A percentile compares a stretch with the other conserved stretches of the same genome.
Evolutionary conservation across 306 rosid genomes (phyloP).

Genomic region (Quercus berberidifolia): DNA sequence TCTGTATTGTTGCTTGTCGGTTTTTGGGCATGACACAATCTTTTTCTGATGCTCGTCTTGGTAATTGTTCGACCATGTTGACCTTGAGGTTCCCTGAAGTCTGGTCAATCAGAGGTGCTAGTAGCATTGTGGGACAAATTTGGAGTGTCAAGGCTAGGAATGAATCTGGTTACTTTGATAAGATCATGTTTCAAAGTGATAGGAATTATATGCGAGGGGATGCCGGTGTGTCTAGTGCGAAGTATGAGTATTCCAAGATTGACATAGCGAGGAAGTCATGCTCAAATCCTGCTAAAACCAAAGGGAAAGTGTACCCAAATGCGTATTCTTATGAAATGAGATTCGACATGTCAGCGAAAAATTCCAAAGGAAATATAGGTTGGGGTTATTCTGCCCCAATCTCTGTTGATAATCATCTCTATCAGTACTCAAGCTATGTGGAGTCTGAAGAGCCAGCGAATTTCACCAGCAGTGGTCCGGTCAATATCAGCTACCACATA

Average conservation of each 20-base stretch:
- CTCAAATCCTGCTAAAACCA: neutral
- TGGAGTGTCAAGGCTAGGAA: constrained; percentile 32
- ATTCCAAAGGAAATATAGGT: neutral
- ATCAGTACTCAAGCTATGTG: neutral
- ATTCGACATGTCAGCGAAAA: constrained; percentile 35
- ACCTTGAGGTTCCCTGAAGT: constrained; percentile 36
- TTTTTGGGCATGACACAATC: constrained; percentile 25
- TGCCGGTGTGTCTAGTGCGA: neutral
- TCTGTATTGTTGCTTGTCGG: constrained; percentile 39
- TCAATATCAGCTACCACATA: constrained; percentile 27
- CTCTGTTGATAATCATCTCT: constrained; percentile 26
- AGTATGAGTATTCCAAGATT: constrained; percentile 48
- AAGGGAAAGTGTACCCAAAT: constrained; percentile 7
- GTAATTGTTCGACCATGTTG: constrained; percentile 55
- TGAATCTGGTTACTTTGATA: constrained; percentile 37
- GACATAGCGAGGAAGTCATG: constrained; percentile 36
- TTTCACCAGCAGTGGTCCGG: neutral
- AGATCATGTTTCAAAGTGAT: constrained; percentile 26
- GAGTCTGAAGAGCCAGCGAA: neutral
- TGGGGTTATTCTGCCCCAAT: constrained; percentile 43
- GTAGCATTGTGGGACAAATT: constrained; percentile 43
- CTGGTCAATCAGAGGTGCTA: constrained; percentile 46
- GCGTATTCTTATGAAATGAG: constrained; percentile 39
- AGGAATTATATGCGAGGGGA: neutral
- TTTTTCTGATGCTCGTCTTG: constrained; percentile 29